Conservation (phyloP, 2,329 filamentous ascomycete genomes). For the Aspergillus quadrilineatus region DNA sequence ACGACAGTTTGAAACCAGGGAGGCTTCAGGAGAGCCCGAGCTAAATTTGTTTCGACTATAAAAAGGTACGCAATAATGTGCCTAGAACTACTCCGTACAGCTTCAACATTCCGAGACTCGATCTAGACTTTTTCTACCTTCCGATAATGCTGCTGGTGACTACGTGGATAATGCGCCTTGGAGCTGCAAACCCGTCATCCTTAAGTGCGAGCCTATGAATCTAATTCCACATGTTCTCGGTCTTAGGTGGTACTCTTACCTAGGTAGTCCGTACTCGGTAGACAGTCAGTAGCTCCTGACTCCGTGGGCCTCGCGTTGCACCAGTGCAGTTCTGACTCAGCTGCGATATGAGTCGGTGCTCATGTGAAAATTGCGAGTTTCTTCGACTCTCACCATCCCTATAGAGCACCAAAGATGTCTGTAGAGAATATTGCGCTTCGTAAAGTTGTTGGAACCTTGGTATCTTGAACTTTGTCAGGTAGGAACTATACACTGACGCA, state of each 20-base stretch:
- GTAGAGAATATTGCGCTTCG: no score
- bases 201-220: neutral
- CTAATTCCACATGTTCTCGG: no score
- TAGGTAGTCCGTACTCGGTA: neutral
- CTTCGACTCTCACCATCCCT: no score
- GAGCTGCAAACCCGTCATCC: neutral
- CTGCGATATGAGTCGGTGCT: no score
- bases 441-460: no score
- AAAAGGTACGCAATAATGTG: slow-evolving; percentile 6
- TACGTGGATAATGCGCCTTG: neutral
- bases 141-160: neutral
- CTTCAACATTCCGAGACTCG: slow-evolving; percentile 2
- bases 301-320: neutral
- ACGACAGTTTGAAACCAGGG: neutral
- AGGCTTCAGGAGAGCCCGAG: neutral
- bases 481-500: no score
- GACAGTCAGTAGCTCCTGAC: neutral
- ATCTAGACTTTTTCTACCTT: neutral
- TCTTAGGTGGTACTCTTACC: neutral
- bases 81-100: neutral
- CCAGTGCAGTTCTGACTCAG: no score
- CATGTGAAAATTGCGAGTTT: no score
- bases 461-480: no score
- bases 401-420: no score
- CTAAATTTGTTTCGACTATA: slow-evolving; percentile 11